Conservation (phyloP, 257 asterid genomes). For the Penstemon barbatus region DNA sequence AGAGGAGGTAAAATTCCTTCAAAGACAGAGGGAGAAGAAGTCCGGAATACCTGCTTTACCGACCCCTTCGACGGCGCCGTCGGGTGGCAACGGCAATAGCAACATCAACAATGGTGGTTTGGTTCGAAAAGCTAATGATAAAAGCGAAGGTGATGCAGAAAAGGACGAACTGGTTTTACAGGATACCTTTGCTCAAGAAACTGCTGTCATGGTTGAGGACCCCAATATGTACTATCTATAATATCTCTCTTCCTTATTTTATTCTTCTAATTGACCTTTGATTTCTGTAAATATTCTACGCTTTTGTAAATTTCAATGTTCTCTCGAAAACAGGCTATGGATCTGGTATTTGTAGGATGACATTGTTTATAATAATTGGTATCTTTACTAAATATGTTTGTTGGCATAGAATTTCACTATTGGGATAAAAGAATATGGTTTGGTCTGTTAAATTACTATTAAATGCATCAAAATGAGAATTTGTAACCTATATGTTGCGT, state of each 20-base stretch:
- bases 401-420: neutral
- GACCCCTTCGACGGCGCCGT: conserved; percentile 31
- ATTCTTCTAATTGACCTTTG: neutral
- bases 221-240: conserved; percentile 69
- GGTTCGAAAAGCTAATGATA: conserved; percentile 50
- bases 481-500: neutral
- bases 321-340: neutral
- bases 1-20: conserved; percentile 94
- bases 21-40: conserved; percentile 85
- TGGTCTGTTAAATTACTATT: neutral
- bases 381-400: neutral
- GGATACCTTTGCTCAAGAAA: conserved; percentile 98
- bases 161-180: conserved; percentile 95
- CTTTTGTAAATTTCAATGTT: neutral
- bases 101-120: conserved; percentile 33
- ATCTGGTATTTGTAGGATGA: too few species aligned
- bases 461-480: neutral
- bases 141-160: conserved; percentile 72
- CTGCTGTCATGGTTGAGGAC: conserved; percentile 97
- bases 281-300: neutral
- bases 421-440: too few species aligned
- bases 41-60: conserved; percentile 79
- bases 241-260: conserved; percentile 6
- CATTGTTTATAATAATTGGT: neutral
- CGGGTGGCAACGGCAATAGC: conserved; percentile 30